phyloP scores from a whole-genome alignment of 2,329 filamentous ascomycete species.

The Trichoderma koningiopsis region DNA sequence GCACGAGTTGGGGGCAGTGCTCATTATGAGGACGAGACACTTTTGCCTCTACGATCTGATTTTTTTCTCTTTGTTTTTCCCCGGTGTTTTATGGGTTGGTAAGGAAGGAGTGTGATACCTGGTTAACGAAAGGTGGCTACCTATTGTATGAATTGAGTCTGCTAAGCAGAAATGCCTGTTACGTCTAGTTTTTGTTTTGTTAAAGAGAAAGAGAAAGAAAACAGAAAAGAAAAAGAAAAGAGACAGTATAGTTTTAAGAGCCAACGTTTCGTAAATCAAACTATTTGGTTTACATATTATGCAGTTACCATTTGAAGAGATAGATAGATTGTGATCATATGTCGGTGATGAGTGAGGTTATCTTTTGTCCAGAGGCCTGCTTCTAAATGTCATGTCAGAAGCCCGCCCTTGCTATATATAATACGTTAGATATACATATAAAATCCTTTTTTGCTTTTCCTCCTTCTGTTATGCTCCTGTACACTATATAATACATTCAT shows the following conservation, averaged over 20 bases:
- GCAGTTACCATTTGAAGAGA: background rate
- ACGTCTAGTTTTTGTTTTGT: background rate
- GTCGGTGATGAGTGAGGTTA: conserved; percentile 30
- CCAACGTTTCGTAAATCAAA: too few relatives aligned
- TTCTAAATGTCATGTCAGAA: conserved; percentile 6
- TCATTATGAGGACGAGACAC: background rate
- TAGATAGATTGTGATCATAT: background rate
- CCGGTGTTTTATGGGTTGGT: conserved; percentile 9
- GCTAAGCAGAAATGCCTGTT: background rate
- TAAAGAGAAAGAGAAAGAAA: background rate
- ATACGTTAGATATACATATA: conserved; percentile 18
- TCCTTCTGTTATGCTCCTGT: background rate
- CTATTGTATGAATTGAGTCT: conserved; percentile 8
- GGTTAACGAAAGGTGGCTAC: conserved; percentile 7
- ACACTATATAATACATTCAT: conserved; percentile 24
- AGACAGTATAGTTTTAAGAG: background rate
- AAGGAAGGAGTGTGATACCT: conserved; percentile 12
- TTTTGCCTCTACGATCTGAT: background rate
- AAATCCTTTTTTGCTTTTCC: conserved; percentile 1
- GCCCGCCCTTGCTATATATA: conserved; percentile 8
- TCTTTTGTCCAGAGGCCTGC: conserved; percentile 18
- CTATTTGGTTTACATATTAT: background rate
- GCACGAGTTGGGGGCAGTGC: background rate
- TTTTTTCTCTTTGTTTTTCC: background rate
- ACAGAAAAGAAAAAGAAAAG: background rate